A percentile compares a stretch with the other conserved stretches of the same genome.
Evolutionary conservation across 352 stramenopile species (phyloP).

Genomic region (Pythium guiyangense): DNA sequence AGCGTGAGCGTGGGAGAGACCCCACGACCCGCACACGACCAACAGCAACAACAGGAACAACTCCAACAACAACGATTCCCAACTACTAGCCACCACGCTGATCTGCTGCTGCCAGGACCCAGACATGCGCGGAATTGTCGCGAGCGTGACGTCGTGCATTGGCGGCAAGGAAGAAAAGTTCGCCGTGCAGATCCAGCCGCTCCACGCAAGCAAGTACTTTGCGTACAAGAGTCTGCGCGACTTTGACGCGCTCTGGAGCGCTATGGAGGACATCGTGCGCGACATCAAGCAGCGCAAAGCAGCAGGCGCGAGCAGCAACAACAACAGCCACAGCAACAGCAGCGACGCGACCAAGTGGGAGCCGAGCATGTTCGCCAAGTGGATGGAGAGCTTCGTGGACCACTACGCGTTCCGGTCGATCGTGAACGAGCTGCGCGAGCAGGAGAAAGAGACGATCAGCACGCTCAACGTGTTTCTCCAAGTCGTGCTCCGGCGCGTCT

Average conservation of each 20-base stretch:
- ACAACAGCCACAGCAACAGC: conserved; percentile 16
- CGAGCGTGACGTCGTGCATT: conserved; percentile 74
- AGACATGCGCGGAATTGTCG: conserved; percentile 61
- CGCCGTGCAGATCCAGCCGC: conserved; percentile 51
- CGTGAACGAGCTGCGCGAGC: conserved; percentile 45
- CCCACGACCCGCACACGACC: not conserved
- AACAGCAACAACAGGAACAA: not conserved
- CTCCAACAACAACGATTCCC: not conserved
- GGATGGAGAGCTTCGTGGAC: conserved; percentile 71
- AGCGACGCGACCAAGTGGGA: conserved; percentile 8
- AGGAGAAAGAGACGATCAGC: conserved; percentile 71
- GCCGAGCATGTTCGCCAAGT: conserved; percentile 56
- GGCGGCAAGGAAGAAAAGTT: conserved; percentile 78
- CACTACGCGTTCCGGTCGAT: conserved; percentile 67
- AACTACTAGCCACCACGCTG: not conserved
- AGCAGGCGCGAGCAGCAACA: conserved; percentile 11
- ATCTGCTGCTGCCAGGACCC: conserved; percentile 9
- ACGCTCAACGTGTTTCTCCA: conserved; percentile 73
- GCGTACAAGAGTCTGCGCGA: conserved; percentile 79
- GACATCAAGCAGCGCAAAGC: conserved; percentile 37
- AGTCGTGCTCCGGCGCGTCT: conserved; percentile 60
- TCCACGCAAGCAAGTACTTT: conserved; percentile 51
- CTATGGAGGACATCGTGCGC: conserved; percentile 47
- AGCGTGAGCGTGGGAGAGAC: not conserved
- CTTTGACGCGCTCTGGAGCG: conserved; percentile 65